Evolutionary conservation across 2,329 filamentous ascomycete genomes (phyloP).

Genomic region (Neobulgaria alba): DNA sequence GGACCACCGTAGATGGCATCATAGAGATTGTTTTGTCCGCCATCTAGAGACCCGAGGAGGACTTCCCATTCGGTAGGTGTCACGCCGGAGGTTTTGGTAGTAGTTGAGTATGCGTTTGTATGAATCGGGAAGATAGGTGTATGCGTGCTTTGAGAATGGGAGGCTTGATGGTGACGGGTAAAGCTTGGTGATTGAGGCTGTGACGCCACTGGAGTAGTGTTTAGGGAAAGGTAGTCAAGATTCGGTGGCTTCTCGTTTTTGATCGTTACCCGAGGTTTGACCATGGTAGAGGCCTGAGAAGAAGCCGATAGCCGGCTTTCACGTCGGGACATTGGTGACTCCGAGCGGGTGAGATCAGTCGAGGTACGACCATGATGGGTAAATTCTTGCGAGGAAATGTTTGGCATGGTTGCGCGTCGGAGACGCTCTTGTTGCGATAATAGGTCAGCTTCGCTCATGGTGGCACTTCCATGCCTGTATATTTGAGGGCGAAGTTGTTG

Average conservation of each 20-base stretch:
- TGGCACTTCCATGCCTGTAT: constrained; percentile 35
- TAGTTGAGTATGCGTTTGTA: constrained; percentile 28
- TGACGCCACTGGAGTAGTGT: constrained; percentile 37
- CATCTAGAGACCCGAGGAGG: constrained; percentile 70
- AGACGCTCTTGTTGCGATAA: constrained; percentile 48
- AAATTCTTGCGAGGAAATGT: constrained; percentile 19
- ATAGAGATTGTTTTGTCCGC: constrained; percentile 74
- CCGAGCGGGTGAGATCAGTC: constrained; percentile 17
- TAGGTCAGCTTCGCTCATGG: constrained; percentile 43
- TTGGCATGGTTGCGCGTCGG: constrained; percentile 47
- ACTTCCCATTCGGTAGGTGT: constrained; percentile 73
- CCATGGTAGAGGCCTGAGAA: constrained; percentile 14
- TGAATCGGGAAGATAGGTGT: constrained; percentile 26
- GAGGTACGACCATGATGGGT: constrained; percentile 22
- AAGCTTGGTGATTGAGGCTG: constrained; percentile 40
- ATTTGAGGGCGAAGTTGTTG: constrained; percentile 32
- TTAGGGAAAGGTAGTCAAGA: constrained; percentile 51
- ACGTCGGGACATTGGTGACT: constrained; percentile 32
- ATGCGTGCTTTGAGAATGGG: constrained; percentile 34
- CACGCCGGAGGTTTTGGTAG: constrained; percentile 37
- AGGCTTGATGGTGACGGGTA: constrained; percentile 25
- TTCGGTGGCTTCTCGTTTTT: constrained; percentile 33
- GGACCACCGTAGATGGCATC: constrained; percentile 70
- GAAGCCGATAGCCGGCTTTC: constrained; percentile 30
- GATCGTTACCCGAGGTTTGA: constrained; percentile 10